Percentiles rank a stretch among this genome's conserved stretches.
phyloP scores from a whole-genome alignment of 2,329 filamentous ascomycete species.

The Fusarium sp. region DNA sequence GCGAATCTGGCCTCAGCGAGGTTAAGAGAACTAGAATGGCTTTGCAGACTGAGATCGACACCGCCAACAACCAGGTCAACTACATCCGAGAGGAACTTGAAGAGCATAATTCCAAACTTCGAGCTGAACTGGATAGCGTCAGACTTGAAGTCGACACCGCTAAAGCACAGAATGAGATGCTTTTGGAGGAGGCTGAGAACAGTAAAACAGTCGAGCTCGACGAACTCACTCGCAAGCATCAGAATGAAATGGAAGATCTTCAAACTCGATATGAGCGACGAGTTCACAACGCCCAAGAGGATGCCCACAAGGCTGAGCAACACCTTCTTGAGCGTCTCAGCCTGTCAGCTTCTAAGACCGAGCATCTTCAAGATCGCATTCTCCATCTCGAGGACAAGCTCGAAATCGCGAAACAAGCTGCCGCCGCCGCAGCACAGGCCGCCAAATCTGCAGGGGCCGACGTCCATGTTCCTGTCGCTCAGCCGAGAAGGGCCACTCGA shows the following conservation, averaged over 20 bases:
- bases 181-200: constrained; percentile 83
- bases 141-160: constrained; percentile 83
- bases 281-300: constrained; percentile 79
- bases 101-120: constrained; percentile 78
- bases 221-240: constrained; percentile 68
- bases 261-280: constrained; percentile 80
- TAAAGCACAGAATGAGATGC: constrained; percentile 84
- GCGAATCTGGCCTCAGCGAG: constrained; percentile 82
- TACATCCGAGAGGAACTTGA: constrained; percentile 85
- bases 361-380: constrained; percentile 88
- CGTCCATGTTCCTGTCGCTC: constrained; percentile 41
- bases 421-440: constrained; percentile 82
- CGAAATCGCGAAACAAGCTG: constrained; percentile 88
- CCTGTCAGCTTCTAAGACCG: constrained; percentile 84
- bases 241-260: constrained; percentile 78
- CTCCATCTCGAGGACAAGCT: constrained; percentile 89
- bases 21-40: constrained; percentile 83
- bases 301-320: constrained; percentile 82
- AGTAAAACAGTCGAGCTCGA: constrained; percentile 70
- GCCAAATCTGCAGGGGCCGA: constrained; percentile 69
- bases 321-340: constrained; percentile 84
- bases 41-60: constrained; percentile 84
- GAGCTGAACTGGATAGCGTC: constrained; percentile 80
- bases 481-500: constrained; percentile 46
- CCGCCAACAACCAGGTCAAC: constrained; percentile 87